phyloP scores from a whole-genome alignment of 257 asterid genomes.

The Prunella vulgaris region DNA sequence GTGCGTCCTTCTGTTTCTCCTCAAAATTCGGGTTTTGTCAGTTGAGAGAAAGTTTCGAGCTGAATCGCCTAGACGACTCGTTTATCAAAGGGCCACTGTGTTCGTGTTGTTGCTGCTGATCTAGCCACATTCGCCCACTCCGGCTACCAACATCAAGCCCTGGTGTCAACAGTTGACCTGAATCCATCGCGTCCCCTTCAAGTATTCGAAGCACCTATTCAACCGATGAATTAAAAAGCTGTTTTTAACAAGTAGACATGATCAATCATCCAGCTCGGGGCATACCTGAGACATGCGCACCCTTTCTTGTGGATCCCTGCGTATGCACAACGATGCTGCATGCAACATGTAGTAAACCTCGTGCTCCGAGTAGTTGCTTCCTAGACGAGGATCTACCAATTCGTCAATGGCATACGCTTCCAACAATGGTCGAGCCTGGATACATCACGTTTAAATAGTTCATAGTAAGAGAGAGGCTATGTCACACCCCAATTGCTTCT shows the following conservation, averaged over 20 bases:
- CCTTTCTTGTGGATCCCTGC: slow-evolving; percentile 85
- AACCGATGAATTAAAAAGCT: background rate
- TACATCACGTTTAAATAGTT: background rate
- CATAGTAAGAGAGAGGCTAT: no score
- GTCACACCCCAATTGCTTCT: background rate
- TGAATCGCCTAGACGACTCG: slow-evolving; percentile 42
- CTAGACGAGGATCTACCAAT: slow-evolving; percentile 71
- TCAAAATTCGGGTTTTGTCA: slow-evolving; percentile 23
- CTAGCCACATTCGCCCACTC: slow-evolving; percentile 58
- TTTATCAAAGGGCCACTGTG: slow-evolving; percentile 34
- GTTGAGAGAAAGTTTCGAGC: slow-evolving; percentile 42
- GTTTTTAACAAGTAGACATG: background rate
- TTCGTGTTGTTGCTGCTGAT: slow-evolving; percentile 37
- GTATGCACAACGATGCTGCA: slow-evolving; percentile 84
- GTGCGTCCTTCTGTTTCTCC: slow-evolving; percentile 24
- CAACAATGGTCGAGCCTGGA: slow-evolving; percentile 89
- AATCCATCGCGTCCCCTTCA: slow-evolving; percentile 78
- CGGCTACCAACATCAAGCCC: slow-evolving; percentile 58
- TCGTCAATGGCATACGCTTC: slow-evolving; percentile 72
- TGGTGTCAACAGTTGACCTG: slow-evolving; percentile 44
- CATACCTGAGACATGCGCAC: slow-evolving; percentile 95
- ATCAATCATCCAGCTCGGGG: background rate
- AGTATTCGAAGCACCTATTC: slow-evolving; percentile 75
- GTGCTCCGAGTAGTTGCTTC: slow-evolving; percentile 40
- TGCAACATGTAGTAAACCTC: slow-evolving; percentile 87